Base-by-base conservation (phyloP, 768 basidiomycete species). In the Guyanaporus albipodus region DNA sequence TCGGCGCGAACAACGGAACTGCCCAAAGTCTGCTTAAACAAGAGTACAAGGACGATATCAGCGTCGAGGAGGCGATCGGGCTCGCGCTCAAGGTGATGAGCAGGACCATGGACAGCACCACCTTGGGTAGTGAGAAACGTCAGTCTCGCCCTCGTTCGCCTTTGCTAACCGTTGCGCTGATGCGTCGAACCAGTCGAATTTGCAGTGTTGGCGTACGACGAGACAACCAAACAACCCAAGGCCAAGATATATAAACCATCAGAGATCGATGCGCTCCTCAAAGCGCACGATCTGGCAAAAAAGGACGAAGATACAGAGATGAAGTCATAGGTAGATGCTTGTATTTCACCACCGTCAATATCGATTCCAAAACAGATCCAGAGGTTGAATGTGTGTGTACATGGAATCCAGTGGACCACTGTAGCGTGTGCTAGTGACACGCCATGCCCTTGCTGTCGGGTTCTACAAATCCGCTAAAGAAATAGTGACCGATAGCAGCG, bases 21-120 rank as follows among this genome's bases (percentile, higher is more conserved):
- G 94, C 94, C 17, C 91, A 94, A 67, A 91, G 88, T 58, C 71
- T 98, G 53, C 72, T 99, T 55, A 94, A 97, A 73, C 95, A 99
- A 70, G 96, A 99, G 67, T 98, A 97, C 72, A 94, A 96, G 67
- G 96, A 98, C 55, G 91, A 91, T 47, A 85, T 98, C 45, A 73
- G 76, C 11, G 78, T 98, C 32, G 88, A 94, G 63, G 93, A 95
- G 38, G 94, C 93, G 18, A 86, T 95, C 56, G 85, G 81, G n/a
- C 75, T 99, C 18, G 91, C 88, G 36, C 75, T 98, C 55, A 86
- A 83, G 70, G 87, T 91, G 43, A 94, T 99, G 92, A 94, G 92
- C 76, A 98, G 97, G 79, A 97, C 95, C 44, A 97, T 99, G 95
- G 96, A 99, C 62, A 93, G 91, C 53, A 97, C 95, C 24, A 97